Evolutionary conservation across 768 basidiomycete genomes (phyloP), one percentile per base, ranked within the genome.

Genomic region (Boletus edulis): DNA sequence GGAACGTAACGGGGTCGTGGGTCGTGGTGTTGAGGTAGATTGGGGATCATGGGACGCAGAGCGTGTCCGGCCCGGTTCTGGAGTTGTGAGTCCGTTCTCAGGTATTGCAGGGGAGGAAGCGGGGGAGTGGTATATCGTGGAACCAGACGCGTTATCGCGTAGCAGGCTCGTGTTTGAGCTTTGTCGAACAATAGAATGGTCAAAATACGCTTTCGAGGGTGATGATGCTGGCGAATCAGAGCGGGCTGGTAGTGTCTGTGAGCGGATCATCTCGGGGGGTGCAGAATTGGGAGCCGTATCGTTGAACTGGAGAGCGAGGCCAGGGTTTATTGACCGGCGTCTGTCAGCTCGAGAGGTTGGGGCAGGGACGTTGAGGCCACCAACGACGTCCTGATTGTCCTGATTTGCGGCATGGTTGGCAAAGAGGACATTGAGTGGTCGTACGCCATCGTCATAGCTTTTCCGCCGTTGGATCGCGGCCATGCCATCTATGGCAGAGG

Each of bases 271-370:
- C 15, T 71, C 69, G 7, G 60, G 49, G n/a, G 59, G 58, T 11
- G 59, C 52, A 29, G 60, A 55, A 47, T 58, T 59, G 22, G 62
- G 57, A 5, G 45, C 10, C 3, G 45, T 1, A 4, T 60, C 53
- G 14, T 59, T 60, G 35, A 56, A 52, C 20, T 67, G 74, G 56
- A 81, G 70, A 8, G 74, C 64, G 42, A 78, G 65, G 5, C 67
- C 76, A 2, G 84, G 84, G 52, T 82, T 84, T 56, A 84, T 83
- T 5, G 83, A 84, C 20, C 78, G 71, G 13, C 83, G 72, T 43
- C 75, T 78, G 24, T 78, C 80, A 0, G 74, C 70, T 35, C 78
- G 74, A 6, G 69, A 68, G 0, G 72, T 72, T 8, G 57, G 56
- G 17, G 57, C 52, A 41, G 76, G 60, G 47, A 73, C 62, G 47